These are phyloP conservation scores for Miscanthus lutarioriparius DNA, from an alignment of 176 grass and related monocot species.

Conservation along the genomic window DNA sequence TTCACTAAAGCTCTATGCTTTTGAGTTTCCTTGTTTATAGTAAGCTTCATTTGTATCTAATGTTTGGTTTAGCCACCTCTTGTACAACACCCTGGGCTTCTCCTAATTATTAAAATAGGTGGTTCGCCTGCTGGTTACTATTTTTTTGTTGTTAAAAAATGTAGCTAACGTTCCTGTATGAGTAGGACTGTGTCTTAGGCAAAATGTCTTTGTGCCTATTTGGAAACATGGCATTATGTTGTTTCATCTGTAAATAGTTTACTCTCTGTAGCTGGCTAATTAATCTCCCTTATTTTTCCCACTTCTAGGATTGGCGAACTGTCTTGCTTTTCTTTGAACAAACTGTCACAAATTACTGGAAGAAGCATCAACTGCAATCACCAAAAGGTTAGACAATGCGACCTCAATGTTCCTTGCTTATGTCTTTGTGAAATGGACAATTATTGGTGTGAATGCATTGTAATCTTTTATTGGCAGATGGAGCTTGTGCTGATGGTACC, in stretches of 20 bases:
- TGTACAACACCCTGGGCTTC: background rate
- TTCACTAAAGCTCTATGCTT: constrained; percentile 20
- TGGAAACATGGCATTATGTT: background rate
- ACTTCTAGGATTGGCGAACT: constrained; percentile 68
- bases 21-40: constrained; percentile 16
- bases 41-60: constrained; percentile 29
- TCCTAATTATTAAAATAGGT: background rate
- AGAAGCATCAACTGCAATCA: constrained; percentile 38
- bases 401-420: constrained; percentile 33
- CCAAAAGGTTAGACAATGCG: constrained; percentile 54
- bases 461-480: constrained; percentile 40
- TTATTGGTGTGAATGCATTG: constrained; percentile 36
- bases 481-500: constrained; percentile 30
- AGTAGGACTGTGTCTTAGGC: background rate
- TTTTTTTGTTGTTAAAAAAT: background rate
- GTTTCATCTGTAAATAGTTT: constrained; percentile 13
- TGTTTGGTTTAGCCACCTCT: background rate
- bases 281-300: constrained; percentile 13
- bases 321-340: constrained; percentile 87
- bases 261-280: constrained; percentile 20
- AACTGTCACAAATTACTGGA: constrained; percentile 68
- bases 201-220: constrained; percentile 21
- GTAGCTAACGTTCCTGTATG: background rate
- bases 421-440: constrained; percentile 30
- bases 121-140: background rate